Percentiles rank a stretch among this genome's conserved stretches.
Conservation (phyloP, 305 asterid genomes). For the Solanum hybrid region DNA sequence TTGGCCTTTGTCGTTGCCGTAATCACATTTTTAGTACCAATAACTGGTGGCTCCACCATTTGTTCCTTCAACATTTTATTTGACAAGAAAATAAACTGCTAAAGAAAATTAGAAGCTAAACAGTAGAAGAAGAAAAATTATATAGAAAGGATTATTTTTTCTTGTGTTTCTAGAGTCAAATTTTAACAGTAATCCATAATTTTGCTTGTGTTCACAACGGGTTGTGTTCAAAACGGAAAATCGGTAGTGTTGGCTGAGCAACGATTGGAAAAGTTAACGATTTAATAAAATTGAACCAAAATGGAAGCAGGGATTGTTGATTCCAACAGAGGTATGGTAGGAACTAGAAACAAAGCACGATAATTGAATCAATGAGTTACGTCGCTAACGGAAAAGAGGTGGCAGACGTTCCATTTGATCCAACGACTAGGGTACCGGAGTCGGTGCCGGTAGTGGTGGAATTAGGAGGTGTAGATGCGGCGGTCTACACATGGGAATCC, state of each 20-base stretch:
- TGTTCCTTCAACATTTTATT: constrained; percentile 38
- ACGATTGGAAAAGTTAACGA: neutral
- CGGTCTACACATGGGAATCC: neutral
- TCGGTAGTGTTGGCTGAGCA: neutral
- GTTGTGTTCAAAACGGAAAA: neutral
- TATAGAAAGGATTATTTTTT: too few species aligned
- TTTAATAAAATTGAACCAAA: neutral
- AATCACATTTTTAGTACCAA: constrained; percentile 61
- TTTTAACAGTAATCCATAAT: too few species aligned
- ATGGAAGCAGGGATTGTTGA: neutral
- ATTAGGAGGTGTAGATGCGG: constrained; percentile 25
- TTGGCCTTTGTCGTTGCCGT: constrained; percentile 32
- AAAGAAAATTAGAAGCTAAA: neutral
- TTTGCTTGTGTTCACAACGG: too few species aligned
- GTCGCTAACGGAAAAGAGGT: neutral
- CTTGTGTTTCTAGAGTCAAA: too few species aligned
- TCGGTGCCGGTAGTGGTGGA: constrained; percentile 18
- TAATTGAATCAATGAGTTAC: neutral
- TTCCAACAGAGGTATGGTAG: neutral
- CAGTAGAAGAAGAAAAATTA: too few species aligned
- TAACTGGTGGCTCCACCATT: constrained; percentile 93
- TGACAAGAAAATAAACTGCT: neutral
- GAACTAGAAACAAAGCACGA: neutral
- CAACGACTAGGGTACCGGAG: constrained; percentile 4
- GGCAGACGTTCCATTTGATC: constrained; percentile 3